A percentile compares a stretch with the other conserved stretches of the same genome.
Conservation (phyloP, 805 yeast species). For the Spathaspora sp. region DNA sequence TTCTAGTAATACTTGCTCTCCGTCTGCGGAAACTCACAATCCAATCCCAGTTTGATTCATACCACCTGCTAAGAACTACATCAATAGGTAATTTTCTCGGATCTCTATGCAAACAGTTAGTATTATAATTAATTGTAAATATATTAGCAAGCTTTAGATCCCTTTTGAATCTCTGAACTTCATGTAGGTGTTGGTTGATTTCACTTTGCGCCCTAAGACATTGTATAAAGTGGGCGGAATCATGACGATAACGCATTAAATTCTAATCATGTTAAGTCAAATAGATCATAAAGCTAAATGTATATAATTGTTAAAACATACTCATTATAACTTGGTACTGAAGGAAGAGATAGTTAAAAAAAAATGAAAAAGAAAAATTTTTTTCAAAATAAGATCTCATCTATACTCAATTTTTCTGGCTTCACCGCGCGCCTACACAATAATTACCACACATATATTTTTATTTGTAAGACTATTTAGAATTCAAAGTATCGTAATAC, state of each 20-base stretch:
- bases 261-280: slow-evolving; percentile 19
- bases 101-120: not conserved
- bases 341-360: not conserved
- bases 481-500: slow-evolving; percentile 1
- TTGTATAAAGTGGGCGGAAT: slow-evolving; percentile 28
- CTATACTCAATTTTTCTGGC: not conserved
- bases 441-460: not conserved
- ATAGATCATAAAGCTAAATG: not conserved
- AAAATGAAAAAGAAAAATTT: not conserved
- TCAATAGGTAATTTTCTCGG: not conserved
- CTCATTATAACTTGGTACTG: not conserved
- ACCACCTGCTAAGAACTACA: not conserved
- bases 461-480: not conserved
- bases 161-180: slow-evolving; percentile 11
- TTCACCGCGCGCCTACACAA: not conserved
- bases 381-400: not conserved
- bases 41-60: not conserved
- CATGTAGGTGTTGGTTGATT: slow-evolving; percentile 46
- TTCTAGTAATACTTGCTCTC: too few relatives aligned
- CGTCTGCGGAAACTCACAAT: not conserved
- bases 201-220: slow-evolving; percentile 35
- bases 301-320: not conserved
- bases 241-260: slow-evolving; percentile 49
- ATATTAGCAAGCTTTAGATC: not conserved
- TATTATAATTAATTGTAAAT: not conserved